These are phyloP conservation scores for Euphrasia confusa DNA, from an alignment of 257 asterid genomes.

Conservation along the genomic window DNA sequence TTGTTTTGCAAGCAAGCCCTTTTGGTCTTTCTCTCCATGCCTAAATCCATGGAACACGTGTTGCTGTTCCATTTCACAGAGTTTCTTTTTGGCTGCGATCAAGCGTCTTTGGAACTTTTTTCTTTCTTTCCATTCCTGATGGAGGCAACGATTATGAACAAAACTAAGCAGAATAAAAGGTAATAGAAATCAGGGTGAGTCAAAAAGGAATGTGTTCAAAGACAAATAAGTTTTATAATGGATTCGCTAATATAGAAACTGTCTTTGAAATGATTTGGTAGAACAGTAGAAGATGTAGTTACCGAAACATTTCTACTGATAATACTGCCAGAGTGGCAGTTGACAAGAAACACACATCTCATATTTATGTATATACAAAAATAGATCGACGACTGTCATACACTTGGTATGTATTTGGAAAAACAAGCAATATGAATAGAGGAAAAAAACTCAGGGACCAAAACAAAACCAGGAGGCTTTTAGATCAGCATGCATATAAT, in stretches of 20 bases:
- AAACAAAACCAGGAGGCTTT: no score
- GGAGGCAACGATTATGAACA: conserved; percentile 23
- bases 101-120: conserved; percentile 72
- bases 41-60: conserved; percentile 81
- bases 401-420: background rate
- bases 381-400: no score
- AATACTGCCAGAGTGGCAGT: background rate
- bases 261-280: background rate
- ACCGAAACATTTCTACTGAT: conserved; percentile 9
- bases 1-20: conserved; percentile 69
- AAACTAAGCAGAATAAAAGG: conserved; percentile 15
- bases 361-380: background rate
- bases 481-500: background rate
- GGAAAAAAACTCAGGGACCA: background rate
- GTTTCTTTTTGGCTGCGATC: conserved; percentile 85
- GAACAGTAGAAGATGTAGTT: conserved; percentile 1
- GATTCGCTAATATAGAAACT: no score
- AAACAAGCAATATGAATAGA: background rate
- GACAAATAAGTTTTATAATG: background rate
- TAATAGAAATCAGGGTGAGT: background rate
- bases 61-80: conserved; percentile 76
- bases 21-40: conserved; percentile 71
- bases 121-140: conserved; percentile 95
- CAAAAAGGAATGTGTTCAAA: background rate
- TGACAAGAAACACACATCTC: conserved; percentile 1